Conservation (phyloP, 352 stramenopile genomes). For the Phytophthora idaei region DNA sequence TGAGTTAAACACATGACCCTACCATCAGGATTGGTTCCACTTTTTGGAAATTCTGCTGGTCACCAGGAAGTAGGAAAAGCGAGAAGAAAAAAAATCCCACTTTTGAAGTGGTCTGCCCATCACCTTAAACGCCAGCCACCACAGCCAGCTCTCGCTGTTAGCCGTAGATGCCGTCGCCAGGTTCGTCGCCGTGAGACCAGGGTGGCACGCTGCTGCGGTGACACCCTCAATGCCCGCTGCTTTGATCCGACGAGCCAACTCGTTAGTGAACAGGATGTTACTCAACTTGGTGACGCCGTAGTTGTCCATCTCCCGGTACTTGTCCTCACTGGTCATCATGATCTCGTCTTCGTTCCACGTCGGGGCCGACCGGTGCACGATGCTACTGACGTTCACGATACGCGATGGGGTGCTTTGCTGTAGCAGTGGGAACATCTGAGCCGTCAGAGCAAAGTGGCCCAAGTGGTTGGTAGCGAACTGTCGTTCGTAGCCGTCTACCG, state of each 20-base stretch:
- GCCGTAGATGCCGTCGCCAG: slow-evolving; percentile 25
- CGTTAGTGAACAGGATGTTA: slow-evolving; percentile 92
- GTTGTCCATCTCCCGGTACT: slow-evolving; percentile 33
- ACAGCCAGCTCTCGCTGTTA: slow-evolving; percentile 3
- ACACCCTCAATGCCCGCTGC: slow-evolving; percentile 27
- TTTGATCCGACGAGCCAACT: slow-evolving; percentile 68
- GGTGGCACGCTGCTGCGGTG: slow-evolving; percentile 37
- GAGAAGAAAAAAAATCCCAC: too few species aligned
- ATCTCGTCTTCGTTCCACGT: slow-evolving; percentile 22
- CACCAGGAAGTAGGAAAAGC: too few species aligned
- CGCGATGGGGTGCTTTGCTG: slow-evolving; percentile 26
- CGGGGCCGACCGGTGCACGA: slow-evolving; percentile 27
- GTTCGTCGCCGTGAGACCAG: slow-evolving; percentile 35
- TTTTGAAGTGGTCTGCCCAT: too few species aligned
- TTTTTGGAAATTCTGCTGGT: too few species aligned
- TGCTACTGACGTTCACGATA: slow-evolving; percentile 53
- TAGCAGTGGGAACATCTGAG: slow-evolving; percentile 42
- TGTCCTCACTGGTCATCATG: slow-evolving; percentile 17
- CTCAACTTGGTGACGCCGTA: slow-evolving; percentile 92
- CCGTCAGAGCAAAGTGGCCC: slow-evolving; percentile 60
- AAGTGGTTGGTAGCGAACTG: slow-evolving; percentile 76
- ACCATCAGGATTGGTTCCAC: too few species aligned
- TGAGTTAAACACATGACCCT: too few species aligned
- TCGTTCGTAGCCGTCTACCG: slow-evolving; percentile 46
- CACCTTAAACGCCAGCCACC: slow-evolving; percentile 16